Percentiles rank a stretch among this genome's conserved stretches.
phyloP scores from a whole-genome alignment of 2,329 filamentous ascomycete genomes.

The Fusarium liriodendri region DNA sequence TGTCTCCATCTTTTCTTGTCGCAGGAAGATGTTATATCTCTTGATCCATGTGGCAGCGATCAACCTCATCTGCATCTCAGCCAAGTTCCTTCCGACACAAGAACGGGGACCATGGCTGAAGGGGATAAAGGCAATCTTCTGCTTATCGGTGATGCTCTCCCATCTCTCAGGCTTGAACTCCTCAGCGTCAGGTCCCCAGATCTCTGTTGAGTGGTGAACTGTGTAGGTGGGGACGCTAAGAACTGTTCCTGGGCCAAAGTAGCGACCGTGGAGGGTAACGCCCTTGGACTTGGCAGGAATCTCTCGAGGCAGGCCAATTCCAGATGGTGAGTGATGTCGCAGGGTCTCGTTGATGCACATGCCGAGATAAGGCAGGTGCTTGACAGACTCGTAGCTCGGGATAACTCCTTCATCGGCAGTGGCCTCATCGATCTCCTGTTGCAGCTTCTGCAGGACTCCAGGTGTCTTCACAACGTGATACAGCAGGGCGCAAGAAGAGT shows the following conservation, averaged over 20 bases:
- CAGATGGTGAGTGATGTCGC: conserved; percentile 86
- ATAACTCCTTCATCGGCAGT: conserved; percentile 71
- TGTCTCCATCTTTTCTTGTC: conserved; percentile 76
- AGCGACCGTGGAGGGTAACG: conserved; percentile 72
- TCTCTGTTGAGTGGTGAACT: conserved; percentile 78
- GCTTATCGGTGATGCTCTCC: conserved; percentile 69
- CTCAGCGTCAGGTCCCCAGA: conserved; percentile 81
- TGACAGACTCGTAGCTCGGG: conserved; percentile 77
- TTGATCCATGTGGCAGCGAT: conserved; percentile 76
- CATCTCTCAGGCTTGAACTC: conserved; percentile 82
- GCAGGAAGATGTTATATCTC: conserved; percentile 60
- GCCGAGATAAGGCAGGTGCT: conserved; percentile 80
- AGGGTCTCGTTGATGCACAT: conserved; percentile 85
- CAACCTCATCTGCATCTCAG: conserved; percentile 88
- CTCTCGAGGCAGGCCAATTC: conserved; percentile 83
- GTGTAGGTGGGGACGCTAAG: conserved; percentile 86
- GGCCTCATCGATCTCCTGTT: conserved; percentile 76
- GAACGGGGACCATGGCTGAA: conserved; percentile 78
- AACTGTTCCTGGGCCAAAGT: conserved; percentile 81
- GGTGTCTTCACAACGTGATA: conserved; percentile 80
- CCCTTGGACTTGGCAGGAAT: conserved; percentile 74
- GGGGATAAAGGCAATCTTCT: conserved; percentile 80
- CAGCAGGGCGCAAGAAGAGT: conserved; percentile 85
- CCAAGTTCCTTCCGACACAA: conserved; percentile 83
- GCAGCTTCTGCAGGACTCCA: conserved; percentile 77